phyloP scores from a whole-genome alignment of 2,329 filamentous ascomycete genomes.

The Microcera coccophila region DNA sequence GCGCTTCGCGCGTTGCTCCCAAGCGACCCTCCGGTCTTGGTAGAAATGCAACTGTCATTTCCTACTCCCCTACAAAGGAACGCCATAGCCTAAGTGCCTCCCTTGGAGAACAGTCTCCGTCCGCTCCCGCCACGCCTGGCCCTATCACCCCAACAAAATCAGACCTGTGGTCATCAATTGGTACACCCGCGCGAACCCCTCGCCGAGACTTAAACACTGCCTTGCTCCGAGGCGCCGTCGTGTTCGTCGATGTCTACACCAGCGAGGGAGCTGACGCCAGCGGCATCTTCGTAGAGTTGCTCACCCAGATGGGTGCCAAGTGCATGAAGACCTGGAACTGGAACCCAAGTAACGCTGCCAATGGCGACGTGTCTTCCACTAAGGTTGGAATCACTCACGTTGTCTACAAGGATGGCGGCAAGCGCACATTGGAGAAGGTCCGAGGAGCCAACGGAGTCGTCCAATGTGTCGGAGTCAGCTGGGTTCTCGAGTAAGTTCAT shows the following conservation, averaged over 20 bases:
- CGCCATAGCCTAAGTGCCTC: slow-evolving; percentile 25
- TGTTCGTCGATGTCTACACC: slow-evolving; percentile 81
- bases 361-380: slow-evolving; percentile 35
- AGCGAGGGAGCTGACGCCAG: slow-evolving; percentile 77
- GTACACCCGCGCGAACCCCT: slow-evolving; percentile 55
- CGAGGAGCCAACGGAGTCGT: slow-evolving; percentile 68
- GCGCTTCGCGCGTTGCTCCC: slow-evolving; percentile 45
- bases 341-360: slow-evolving; percentile 48
- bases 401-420: slow-evolving; percentile 82
- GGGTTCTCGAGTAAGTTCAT: slow-evolving; percentile 76
- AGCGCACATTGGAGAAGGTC: slow-evolving; percentile 77
- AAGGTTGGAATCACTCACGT: slow-evolving; percentile 82
- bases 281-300: slow-evolving; percentile 73
- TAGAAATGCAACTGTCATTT: slow-evolving; percentile 51
- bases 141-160: slow-evolving; percentile 44
- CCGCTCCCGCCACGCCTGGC: slow-evolving; percentile 28
- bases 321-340: slow-evolving; percentile 75
- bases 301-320: slow-evolving; percentile 76
- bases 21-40: slow-evolving; percentile 41
- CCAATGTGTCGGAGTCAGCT: slow-evolving; percentile 81
- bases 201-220: slow-evolving; percentile 49
- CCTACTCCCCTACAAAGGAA: slow-evolving; percentile 50
- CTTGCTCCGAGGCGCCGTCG: slow-evolving; percentile 66
- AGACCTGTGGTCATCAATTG: slow-evolving; percentile 51
- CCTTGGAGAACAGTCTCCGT: slow-evolving; percentile 17